Base-by-base conservation (phyloP, 2,329 filamentous ascomycete species). In the Calonectria naviculata region DNA sequence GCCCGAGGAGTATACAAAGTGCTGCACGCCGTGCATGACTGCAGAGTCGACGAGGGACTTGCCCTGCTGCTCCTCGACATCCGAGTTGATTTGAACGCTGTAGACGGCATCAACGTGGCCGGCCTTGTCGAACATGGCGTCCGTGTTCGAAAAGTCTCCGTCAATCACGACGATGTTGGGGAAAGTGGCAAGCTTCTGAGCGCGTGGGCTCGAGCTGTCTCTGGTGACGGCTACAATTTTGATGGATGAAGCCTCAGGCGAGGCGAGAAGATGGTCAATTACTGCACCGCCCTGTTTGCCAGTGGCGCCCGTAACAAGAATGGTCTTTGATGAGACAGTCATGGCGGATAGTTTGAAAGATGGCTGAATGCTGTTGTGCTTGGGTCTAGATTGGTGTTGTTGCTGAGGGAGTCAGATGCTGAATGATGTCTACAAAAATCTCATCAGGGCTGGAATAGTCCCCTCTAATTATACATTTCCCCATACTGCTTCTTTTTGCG, bases 1-100 rank as follows among this genome's bases (percentile, higher is more conserved):
- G 13, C 91, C 88, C 38, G 86, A 89, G 3, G 85, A 87, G 80
- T 90, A 92, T 56, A 92, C 85, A 73, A 92, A 90, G 75, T 89
- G 86, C 63, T 85, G 83, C 38, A 91, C 87, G 9, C 84, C 83
- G 38, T 89, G 80, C 28, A 85, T 83, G 60, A 91, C 75, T 3
- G 87, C 84, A 12, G 85, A 88, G 65, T 90, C 87, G 61, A 91
- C 83, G 5, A 92, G 78, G 1, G 81, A 83, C 44, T 86, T 90
- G 62, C 89, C 89, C 79, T 91, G 88, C 19, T 68, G 65, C 56
- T 77, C 75, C 63, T 81, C 78, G 7, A 15, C n/a, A 15, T 70
- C 60, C 1, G 70, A 72, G 38, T 72, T 72, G 63, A 72, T 42
- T 24, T 70, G 70, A 7, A 72, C 70, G 19, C 54, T 67, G 58